These are phyloP conservation scores for Paracamarosporium sp. DNA, from an alignment of 2,329 filamentous ascomycete species.

Conservation along the genomic window DNA sequence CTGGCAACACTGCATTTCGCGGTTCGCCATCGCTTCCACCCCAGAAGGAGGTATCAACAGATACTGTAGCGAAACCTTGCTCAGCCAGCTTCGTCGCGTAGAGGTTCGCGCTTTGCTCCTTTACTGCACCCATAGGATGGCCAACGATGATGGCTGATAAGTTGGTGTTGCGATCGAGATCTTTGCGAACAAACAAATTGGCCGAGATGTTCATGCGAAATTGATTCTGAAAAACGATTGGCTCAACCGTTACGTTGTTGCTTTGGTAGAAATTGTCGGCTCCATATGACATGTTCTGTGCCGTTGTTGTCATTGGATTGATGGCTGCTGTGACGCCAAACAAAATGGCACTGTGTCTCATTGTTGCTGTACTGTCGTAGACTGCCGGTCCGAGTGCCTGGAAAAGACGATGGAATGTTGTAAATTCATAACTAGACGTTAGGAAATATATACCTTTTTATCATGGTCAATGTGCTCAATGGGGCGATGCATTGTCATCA, in stretches of 20 bases:
- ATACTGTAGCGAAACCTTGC: conserved; percentile 33
- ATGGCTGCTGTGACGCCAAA: neutral
- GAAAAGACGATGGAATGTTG: neutral
- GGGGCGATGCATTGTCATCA: neutral
- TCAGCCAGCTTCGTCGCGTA: conserved; percentile 38
- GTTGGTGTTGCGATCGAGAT: conserved; percentile 10
- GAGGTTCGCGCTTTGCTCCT: conserved; percentile 40
- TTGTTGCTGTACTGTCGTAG: neutral
- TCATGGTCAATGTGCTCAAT: neutral
- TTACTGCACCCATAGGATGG: conserved; percentile 38
- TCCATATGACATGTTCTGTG: conserved; percentile 21
- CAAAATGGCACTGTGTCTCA: neutral
- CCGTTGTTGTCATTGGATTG: conserved; percentile 2
- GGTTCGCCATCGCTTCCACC: conserved; percentile 34
- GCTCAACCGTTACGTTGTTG: conserved; percentile 14
- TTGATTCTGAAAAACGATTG: conserved; percentile 16
- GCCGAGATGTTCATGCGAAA: conserved; percentile 14
- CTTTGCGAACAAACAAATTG: conserved; percentile 17
- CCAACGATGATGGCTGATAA: conserved; percentile 32
- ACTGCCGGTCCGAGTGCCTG: neutral
- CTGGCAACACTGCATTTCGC: conserved; percentile 32
- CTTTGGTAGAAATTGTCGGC: conserved; percentile 24
- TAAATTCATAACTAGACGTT: neutral
- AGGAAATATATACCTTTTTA: neutral
- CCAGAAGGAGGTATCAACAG: conserved; percentile 31